These are phyloP conservation scores for Candida peoriensis DNA, from an alignment of 805 yeast genomes.

Conservation along the genomic window DNA sequence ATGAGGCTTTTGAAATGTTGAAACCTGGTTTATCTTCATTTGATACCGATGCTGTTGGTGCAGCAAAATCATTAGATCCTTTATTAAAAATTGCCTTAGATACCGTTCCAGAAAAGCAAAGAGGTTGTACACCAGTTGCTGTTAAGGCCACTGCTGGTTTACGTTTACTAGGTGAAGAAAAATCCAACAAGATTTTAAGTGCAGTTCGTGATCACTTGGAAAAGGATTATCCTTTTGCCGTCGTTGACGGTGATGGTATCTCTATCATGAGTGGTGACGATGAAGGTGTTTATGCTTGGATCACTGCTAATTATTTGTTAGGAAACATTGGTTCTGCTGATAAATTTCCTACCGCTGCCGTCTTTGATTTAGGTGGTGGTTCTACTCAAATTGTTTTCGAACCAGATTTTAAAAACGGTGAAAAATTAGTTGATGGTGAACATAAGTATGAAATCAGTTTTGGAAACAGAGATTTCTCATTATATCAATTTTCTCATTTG, in stretches of 20 bases:
- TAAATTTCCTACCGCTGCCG: conserved; percentile 87
- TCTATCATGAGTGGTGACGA: conserved; percentile 94
- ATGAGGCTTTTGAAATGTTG: conserved; percentile 82
- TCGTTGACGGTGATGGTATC: conserved; percentile 81
- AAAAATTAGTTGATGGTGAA: conserved; percentile 76
- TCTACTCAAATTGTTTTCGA: conserved; percentile 98
- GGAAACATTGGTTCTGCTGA: conserved; percentile 84
- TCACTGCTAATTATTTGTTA: conserved; percentile 86
- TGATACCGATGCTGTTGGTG: conserved; percentile 74
- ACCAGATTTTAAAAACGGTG: conserved; percentile 63
- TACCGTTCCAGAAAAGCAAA: conserved; percentile 67
- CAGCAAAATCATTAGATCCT: conserved; percentile 87
- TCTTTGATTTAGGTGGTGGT: conserved; percentile 97
- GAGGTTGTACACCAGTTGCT: conserved; percentile 85
- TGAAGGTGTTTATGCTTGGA: conserved; percentile 99
- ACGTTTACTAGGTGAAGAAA: conserved; percentile 74
- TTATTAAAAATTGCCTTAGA: conserved; percentile 71
- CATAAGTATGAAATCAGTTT: conserved; percentile 77
- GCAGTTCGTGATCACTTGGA: conserved; percentile 77
- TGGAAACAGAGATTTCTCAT: conserved; percentile 72
- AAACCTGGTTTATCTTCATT: conserved; percentile 90
- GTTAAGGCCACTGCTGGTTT: conserved; percentile 98
- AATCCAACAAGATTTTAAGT: conserved; percentile 62
- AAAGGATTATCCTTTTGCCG: conserved; percentile 83
- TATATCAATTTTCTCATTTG: conserved; percentile 92